Conservation (phyloP, 2,329 filamentous ascomycete genomes). For the Colletotrichum sp. region DNA sequence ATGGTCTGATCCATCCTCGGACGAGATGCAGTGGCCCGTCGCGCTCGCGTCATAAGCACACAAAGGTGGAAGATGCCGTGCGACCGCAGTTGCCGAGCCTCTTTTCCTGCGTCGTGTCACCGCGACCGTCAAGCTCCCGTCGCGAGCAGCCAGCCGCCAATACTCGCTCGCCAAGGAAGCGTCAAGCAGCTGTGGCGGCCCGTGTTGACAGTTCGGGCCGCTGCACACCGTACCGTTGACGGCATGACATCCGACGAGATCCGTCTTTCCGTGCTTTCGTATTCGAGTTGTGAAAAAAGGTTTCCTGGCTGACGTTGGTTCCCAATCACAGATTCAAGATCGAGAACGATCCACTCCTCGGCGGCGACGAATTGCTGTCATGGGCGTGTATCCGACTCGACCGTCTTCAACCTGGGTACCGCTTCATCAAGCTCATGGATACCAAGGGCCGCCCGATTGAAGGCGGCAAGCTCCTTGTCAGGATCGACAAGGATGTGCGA, state of each 20-base stretch:
- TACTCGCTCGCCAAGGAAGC: background rate
- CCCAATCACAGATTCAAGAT: slow-evolving; percentile 54
- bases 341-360: slow-evolving; percentile 50
- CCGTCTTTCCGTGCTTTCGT: background rate
- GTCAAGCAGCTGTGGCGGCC: background rate
- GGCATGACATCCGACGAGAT: background rate
- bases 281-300: background rate
- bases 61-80: background rate
- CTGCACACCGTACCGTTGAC: background rate
- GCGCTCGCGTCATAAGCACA: background rate
- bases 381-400: slow-evolving; percentile 68
- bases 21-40: background rate
- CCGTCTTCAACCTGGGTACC: slow-evolving; percentile 59
- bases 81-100: background rate
- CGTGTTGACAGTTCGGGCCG: slow-evolving; percentile 18
- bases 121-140: background rate
- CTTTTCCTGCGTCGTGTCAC: background rate
- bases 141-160: background rate
- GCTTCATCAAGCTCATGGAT: slow-evolving; percentile 57
- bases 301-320: slow-evolving; percentile 24
- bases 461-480: slow-evolving; percentile 56
- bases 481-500: slow-evolving; percentile 51
- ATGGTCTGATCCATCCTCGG: slow-evolving; percentile 7
- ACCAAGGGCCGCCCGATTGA: slow-evolving; percentile 46
- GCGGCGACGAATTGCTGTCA: slow-evolving; percentile 46